These are phyloP conservation scores for Hypoxylon sp. DNA, from an alignment of 2,329 filamentous ascomycete genomes.

Conservation along the genomic window DNA sequence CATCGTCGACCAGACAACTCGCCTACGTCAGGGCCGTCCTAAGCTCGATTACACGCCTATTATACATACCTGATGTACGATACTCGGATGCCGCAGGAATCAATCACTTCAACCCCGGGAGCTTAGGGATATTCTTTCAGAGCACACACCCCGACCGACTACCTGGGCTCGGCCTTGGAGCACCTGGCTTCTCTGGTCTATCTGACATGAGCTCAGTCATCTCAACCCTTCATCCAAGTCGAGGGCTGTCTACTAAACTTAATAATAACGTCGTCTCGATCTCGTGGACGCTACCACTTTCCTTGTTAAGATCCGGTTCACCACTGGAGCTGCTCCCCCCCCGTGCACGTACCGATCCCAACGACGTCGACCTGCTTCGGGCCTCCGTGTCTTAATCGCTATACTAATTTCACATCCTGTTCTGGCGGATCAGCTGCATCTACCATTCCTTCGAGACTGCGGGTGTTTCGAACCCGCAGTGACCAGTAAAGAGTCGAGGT, in stretches of 20 bases:
- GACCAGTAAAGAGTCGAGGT: constrained; percentile 64
- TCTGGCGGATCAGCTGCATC: constrained; percentile 15
- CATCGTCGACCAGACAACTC: not conserved
- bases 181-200: constrained; percentile 25
- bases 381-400: constrained; percentile 1
- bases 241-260: constrained; percentile 35
- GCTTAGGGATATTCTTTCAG: constrained; percentile 3
- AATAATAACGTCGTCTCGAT: constrained; percentile 28
- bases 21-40: not conserved
- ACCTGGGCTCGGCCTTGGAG: constrained; percentile 2
- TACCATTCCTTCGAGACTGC: constrained; percentile 42
- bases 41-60: constrained; percentile 1
- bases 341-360: not conserved
- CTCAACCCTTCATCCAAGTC: constrained; percentile 24
- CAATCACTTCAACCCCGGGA: constrained; percentile 17
- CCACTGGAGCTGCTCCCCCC: not conserved
- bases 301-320: constrained; percentile 5
- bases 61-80: constrained; percentile 24
- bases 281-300: constrained; percentile 21
- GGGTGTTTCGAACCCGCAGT: constrained; percentile 55
- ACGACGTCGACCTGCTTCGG: constrained; percentile 15
- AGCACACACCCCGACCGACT: not conserved
- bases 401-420: not conserved
- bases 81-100: constrained; percentile 25
- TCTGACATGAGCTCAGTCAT: constrained; percentile 42